These are phyloP conservation scores for Suhomyces terraborum DNA, from an alignment of 1,139 yeast species.

Conservation along the genomic window DNA sequence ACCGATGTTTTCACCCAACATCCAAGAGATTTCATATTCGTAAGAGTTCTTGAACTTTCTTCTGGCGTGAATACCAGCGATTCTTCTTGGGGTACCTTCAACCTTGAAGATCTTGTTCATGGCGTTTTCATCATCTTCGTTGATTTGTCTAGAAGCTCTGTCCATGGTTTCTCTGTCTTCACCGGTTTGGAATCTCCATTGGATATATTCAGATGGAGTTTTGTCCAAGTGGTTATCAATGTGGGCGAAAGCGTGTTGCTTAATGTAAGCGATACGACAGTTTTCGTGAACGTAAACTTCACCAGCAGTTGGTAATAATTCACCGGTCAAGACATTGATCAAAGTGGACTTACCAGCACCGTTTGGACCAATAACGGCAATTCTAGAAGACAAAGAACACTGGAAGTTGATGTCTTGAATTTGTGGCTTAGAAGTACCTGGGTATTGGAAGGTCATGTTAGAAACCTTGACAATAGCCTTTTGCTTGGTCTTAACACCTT, in stretches of 20 bases:
- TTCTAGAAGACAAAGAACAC: slow-evolving; percentile 98
- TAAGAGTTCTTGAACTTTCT: slow-evolving; percentile 99
- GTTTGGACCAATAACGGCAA: slow-evolving; percentile 99
- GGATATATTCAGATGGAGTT: slow-evolving; percentile 99
- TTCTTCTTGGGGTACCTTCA: slow-evolving; percentile 98
- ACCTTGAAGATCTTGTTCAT: slow-evolving; percentile 99
- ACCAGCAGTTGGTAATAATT: slow-evolving; percentile 95
- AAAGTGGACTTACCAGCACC: slow-evolving; percentile 99
- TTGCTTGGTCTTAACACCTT: slow-evolving; percentile 99
- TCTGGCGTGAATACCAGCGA: slow-evolving; percentile 93
- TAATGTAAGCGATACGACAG: slow-evolving; percentile 99
- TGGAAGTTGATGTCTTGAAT: slow-evolving; percentile 89
- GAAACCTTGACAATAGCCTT: slow-evolving; percentile 98
- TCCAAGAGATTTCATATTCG: slow-evolving; percentile 98
- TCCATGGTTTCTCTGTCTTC: slow-evolving; percentile 99
- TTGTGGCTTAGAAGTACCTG: slow-evolving; percentile 97
- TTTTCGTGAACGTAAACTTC: slow-evolving; percentile 99
- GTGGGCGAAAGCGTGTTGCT: slow-evolving; percentile 99
- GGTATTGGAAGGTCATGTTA: slow-evolving; percentile 97
- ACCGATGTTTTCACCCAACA: slow-evolving; percentile 96
- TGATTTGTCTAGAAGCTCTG: slow-evolving; percentile 98
- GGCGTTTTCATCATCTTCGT: slow-evolving; percentile 94
- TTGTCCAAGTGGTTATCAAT: slow-evolving; percentile 97
- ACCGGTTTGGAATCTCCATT: slow-evolving; percentile 99
- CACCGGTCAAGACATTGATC: slow-evolving; percentile 98